Evolutionary conservation across 2,329 filamentous ascomycete species (phyloP), one percentile per base, ranked within the genome.

Genomic region (Cladophialophora psammophila): DNA sequence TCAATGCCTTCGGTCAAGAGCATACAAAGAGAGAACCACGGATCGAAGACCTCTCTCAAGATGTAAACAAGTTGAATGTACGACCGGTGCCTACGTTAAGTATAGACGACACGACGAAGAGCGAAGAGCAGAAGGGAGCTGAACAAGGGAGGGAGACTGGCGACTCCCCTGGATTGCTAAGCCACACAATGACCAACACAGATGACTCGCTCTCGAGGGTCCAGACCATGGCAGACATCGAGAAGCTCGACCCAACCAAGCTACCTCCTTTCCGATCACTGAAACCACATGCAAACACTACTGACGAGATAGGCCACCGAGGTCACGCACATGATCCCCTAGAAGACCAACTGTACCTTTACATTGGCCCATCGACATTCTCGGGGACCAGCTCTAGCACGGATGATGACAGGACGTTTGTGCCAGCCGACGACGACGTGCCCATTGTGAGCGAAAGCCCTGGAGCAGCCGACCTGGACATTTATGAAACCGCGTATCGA

Each of bases 401-500:
- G 18, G 73, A 76, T n/a, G 72, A 77, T 5, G 64, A 71, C 57
- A 59, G 63, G 7, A 65, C 69, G 13, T 72, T 71, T 50, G 38
- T 74, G 6, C 61, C 69, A 1, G 73, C 76, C 45, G 75, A 78
- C 26, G 71, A 73, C 54, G 68, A 69, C 54, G 72, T 74, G 26
- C 79, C 76, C 26, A 77, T 90, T 4, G 89, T 97, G 48, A 92
- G 91, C 35, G 93, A 97, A 78, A 96, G 92, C 1, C 94, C 94
- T 2, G 90, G 90, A 0, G 90, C 90, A 1, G 91, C 92, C 5
- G 93, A 96, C 67, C 92, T 92, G 73, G 89, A 95, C 75, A 90
- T 98, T 65, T 97, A 97, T 77, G 92, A 96, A 77, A 88, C 86
- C 0, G 94, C 94, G 0, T 97, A 96, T 76, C 88, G 92, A 74